Evolutionary conservation across 1,139 yeast genomes (phyloP).

Genomic region (Zhuliangozyma blackwelliae): DNA sequence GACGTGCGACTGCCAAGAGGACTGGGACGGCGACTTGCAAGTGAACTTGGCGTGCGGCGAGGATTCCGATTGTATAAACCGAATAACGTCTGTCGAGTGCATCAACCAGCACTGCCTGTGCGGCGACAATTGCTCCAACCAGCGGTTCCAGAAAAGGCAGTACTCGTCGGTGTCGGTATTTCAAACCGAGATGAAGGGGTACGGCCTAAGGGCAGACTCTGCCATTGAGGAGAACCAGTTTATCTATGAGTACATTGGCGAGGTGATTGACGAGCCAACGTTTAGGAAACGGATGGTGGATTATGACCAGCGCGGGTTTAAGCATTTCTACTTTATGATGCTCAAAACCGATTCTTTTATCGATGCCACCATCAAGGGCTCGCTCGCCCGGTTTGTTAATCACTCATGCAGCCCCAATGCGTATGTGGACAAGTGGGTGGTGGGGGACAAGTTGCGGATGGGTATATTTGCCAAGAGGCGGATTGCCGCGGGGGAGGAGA

Average conservation of each 20-base stretch:
- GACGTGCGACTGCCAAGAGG: constrained; percentile 82
- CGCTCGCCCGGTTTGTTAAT: constrained; percentile 85
- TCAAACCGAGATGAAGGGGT: constrained; percentile 80
- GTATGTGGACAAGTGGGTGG: constrained; percentile 96
- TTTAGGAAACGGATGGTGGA: constrained; percentile 71
- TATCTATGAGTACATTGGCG: constrained; percentile 91
- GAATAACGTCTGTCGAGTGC: constrained; percentile 92
- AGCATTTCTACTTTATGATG: constrained; percentile 97
- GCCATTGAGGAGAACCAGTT: constrained; percentile 61
- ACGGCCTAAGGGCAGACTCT: constrained; percentile 72
- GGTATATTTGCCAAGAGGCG: constrained; percentile 85
- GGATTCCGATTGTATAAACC: constrained; percentile 83
- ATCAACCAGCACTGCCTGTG: constrained; percentile 67
- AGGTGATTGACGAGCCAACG: constrained; percentile 73
- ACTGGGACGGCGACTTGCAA: constrained; percentile 31
- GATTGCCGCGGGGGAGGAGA: constrained; percentile 79
- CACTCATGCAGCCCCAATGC: constrained; percentile 96
- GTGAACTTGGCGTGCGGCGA: constrained; percentile 76
- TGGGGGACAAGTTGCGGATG: constrained; percentile 84
- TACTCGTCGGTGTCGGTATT: constrained; percentile 75
- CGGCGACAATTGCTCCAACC: constrained; percentile 79
- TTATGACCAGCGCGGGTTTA: constrained; percentile 67
- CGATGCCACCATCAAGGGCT: constrained; percentile 88
- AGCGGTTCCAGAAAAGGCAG: constrained; percentile 73
- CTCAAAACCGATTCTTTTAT: constrained; percentile 87